Conservation (phyloP, 1,139 yeast species). For the Wickerhamomyces sp. region DNA sequence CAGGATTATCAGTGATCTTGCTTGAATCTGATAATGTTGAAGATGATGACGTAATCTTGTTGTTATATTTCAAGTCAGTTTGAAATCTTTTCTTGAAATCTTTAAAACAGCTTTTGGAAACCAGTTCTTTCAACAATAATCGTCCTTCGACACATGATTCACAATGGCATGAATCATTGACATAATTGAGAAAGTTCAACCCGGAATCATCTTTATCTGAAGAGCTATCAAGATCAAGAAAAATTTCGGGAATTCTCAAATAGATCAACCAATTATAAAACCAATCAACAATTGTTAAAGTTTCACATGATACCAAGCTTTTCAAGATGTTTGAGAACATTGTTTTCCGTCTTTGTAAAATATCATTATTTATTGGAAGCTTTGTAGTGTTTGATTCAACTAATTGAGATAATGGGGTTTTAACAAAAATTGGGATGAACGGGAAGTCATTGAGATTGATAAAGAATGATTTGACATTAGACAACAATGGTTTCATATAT, state of each 20-base stretch:
- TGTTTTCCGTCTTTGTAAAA: conserved; percentile 12
- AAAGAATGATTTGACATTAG: conserved; percentile 17
- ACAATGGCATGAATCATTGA: conserved; percentile 21
- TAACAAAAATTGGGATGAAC: conserved; percentile 20
- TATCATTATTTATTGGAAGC: conserved; percentile 17
- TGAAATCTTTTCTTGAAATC: conserved; percentile 22
- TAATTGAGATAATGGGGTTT: conserved; percentile 14
- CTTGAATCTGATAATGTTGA: conserved; percentile 4
- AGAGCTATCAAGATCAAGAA: too few species aligned
- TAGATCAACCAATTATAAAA: conserved; percentile 26
- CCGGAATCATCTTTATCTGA: conserved; percentile 6
- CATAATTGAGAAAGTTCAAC: conserved; percentile 18
- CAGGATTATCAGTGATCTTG: conserved; percentile 15
- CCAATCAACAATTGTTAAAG: conserved; percentile 20
- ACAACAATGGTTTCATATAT: conserved; percentile 13
- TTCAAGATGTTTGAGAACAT: conserved; percentile 19
- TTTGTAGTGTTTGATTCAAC: conserved; percentile 13
- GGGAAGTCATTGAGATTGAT: conserved; percentile 24
- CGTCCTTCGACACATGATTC: conserved; percentile 17
- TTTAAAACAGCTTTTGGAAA: conserved; percentile 17
- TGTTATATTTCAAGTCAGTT: conserved; percentile 14
- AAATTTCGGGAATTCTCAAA: conserved; percentile 16
- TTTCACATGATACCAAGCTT: conserved; percentile 11
- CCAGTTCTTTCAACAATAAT: conserved; percentile 11
- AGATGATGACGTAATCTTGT: too few species aligned